Base-by-base conservation (phyloP, 1,139 yeast genomes). In the Suhomyces panamericanus region DNA sequence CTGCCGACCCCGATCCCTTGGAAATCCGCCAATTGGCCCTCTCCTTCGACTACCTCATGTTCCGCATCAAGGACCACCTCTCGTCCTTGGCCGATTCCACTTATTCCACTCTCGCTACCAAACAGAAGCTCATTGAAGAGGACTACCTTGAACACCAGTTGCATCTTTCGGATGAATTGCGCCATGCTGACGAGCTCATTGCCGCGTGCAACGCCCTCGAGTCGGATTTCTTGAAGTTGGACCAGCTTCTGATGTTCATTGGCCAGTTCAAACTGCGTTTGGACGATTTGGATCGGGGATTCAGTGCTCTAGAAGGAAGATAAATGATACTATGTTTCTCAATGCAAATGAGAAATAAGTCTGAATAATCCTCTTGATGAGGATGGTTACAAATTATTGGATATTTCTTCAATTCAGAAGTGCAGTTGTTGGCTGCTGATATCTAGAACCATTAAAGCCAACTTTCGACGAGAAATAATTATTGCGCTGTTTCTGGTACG, bases 41-140 rank as follows among this genome's bases (percentile, higher is more conserved):
- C 30, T 75, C 75, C 43, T 85, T 77, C 56, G 93, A 85, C 55
- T 83, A 83, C 53, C 62, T 85, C 35, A 58, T 85, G 56, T 83
- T 70, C 62, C 79, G 78, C 58, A 81, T 86, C 45, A 73, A 75
- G 43, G 86, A 82, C 49, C 72, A 73, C 41, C 69, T 82, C 15
- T 62, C 68, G 28, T 60, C 57, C n/a, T 52, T 75, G 38, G 58
- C 75, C 2, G 78, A 75, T 14, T 50, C 51, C 16, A 70, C 78
- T 1, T 63, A 59, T 46, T 49, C 57, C 42, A 54, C 75, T 42
- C 61, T 69, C n/a, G 29, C 47, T 12, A 49, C 59, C 49, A 60
- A 70, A 55, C 62, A 63, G 44, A 32, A 57, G 48, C 62, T 48
- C 50, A 69, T 56, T 8, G 64, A 51, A 58, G 61, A 53, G 41